Evolutionary conservation across 1,139 yeast species (phyloP), one percentile per base, ranked within the genome.

Genomic region (Lodderomyces metapsilosis): DNA sequence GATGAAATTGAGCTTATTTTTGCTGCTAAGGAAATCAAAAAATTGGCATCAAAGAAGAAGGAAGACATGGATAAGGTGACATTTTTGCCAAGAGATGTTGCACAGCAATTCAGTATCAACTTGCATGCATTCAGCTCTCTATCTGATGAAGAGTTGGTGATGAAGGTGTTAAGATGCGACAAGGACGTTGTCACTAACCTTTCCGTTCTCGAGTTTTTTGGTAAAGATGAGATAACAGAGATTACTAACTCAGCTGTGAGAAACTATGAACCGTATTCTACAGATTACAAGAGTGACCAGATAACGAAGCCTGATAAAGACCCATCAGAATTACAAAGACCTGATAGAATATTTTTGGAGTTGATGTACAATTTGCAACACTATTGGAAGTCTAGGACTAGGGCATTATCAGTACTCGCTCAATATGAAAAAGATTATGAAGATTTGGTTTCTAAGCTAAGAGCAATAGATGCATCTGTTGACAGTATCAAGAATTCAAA

Each of bases 21-120:
- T 61, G 92, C 91, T 0, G 92, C 92, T 4, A 82, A 80, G 53
- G 95, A 85, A 50, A 82, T 84, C 48, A 83, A 80, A 47, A 72
- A 71, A 44, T 63, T 71, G 54, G 76, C 76, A 5, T 66, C 76
- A 4, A 71, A 70, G 52, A 71, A 68, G 61, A 71, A 68, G 48
- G 75, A 69, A 37, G 76, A 71, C 30, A 58, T 68, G 34, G 73
- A 79, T 41, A 82, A 81, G 53, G 61, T 82, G 2, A 59, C 85
- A 0, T 82, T 82, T 54, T 68, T 85, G 50, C 70, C 88, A 1
- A 72, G 88, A 49, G 92, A 85, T 54, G 62, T 83, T 22, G 82
- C 88, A 3, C 94, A 85, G 52, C 92, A 84, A 52, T 84, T 85
- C 61, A 88, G 88, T 37, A 85, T 85, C 52, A 85, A 85, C 54